Conservation (phyloP, 371 early-diverging fungal species). For the Actinomortierella wolfii region DNA sequence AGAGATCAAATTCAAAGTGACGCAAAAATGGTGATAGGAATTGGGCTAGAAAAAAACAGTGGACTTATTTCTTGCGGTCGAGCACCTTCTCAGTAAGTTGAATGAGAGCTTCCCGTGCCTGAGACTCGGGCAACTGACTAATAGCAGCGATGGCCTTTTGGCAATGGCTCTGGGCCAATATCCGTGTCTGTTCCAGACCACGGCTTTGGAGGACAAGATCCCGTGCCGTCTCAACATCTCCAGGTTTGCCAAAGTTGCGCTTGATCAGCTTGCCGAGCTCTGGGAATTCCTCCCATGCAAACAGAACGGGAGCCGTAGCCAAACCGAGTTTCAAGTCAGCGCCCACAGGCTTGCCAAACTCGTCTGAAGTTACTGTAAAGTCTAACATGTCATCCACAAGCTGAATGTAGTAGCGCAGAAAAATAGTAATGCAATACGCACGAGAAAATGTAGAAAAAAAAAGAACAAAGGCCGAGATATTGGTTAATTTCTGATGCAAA, state of each 20-base stretch:
- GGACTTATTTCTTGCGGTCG: slow-evolving; percentile 42
- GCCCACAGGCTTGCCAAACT: slow-evolving; percentile 90
- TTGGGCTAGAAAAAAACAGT: not conserved
- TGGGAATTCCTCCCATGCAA: slow-evolving; percentile 88
- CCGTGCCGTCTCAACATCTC: slow-evolving; percentile 71
- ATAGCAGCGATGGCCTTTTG: slow-evolving; percentile 64
- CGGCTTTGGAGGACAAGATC: slow-evolving; percentile 71
- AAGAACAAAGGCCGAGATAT: not conserved
- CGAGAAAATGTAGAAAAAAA: not conserved
- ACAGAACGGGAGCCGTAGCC: slow-evolving; percentile 94
- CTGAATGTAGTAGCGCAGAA: slow-evolving; percentile 45
- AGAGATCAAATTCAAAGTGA: too few species aligned
- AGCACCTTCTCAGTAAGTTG: slow-evolving; percentile 63
- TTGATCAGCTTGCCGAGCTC: slow-evolving; percentile 84
- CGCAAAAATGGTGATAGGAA: not conserved
- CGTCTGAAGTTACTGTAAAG: slow-evolving; percentile 77
- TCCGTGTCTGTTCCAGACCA: slow-evolving; percentile 68
- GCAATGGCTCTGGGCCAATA: slow-evolving; percentile 62
- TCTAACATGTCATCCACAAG: slow-evolving; percentile 93
- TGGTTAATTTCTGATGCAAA: too few species aligned
- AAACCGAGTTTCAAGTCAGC: slow-evolving; percentile 87
- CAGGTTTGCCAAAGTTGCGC: slow-evolving; percentile 76
- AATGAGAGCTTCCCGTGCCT: slow-evolving; percentile 71
- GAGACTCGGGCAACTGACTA: slow-evolving; percentile 65
- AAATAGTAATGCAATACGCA: too few species aligned